Conservation (phyloP, 306 rosid genomes). For the Sicyos edulis region DNA sequence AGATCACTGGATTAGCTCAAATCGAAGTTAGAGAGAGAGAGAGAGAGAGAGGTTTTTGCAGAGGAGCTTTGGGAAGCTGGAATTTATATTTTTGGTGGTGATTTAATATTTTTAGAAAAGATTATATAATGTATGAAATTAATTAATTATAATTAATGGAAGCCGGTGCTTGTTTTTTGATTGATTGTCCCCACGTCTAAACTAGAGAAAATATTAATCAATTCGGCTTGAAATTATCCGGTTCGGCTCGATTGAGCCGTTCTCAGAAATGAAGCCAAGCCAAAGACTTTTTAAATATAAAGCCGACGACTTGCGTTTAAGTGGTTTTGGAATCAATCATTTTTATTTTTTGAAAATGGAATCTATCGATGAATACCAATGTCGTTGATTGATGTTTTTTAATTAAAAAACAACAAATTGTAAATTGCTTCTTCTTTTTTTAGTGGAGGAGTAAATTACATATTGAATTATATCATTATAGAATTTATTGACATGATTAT, state of each 20-base stretch:
- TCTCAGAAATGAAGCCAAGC: neutral
- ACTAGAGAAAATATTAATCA: neutral
- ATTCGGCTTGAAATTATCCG: neutral
- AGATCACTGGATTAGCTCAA: neutral
- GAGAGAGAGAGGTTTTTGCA: conserved; percentile 15
- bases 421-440: too few relatives aligned
- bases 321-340: too few relatives aligned
- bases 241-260: neutral
- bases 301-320: neutral
- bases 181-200: conserved; percentile 12
- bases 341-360: too few relatives aligned
- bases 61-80: conserved; percentile 31
- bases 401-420: too few relatives aligned
- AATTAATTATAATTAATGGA: conserved; percentile 5
- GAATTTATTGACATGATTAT: too few relatives aligned
- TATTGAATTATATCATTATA: too few relatives aligned
- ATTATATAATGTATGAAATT: neutral
- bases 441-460: too few relatives aligned
- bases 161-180: conserved; percentile 16
- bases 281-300: neutral
- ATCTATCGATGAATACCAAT: too few relatives aligned
- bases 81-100: conserved; percentile 21
- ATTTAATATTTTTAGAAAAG: neutral
- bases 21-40: conserved; percentile 14
- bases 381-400: too few relatives aligned